Percentiles rank a stretch among this genome's conserved stretches.
phyloP scores from a whole-genome alignment of 306 rosid species.

The Phaseolus lunatus region DNA sequence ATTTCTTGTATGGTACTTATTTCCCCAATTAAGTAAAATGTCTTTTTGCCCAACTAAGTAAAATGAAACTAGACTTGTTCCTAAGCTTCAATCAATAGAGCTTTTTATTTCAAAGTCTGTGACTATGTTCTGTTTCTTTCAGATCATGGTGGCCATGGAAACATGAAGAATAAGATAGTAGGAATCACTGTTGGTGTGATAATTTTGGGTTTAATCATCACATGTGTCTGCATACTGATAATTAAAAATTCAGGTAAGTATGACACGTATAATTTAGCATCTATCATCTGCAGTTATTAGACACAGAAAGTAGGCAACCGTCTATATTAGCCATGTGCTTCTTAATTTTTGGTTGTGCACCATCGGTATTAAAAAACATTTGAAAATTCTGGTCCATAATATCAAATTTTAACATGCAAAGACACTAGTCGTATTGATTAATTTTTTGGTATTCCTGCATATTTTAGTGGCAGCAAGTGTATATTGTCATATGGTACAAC shows the following conservation, averaged over 20 bases:
- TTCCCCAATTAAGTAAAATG: neutral
- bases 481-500: neutral
- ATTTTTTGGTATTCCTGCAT: neutral
- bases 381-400: neutral
- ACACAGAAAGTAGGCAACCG: neutral
- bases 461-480: constrained; percentile 25
- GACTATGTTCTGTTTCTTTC: neutral
- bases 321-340: neutral
- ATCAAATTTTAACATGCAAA: neutral
- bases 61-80: no score
- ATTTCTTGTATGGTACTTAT: neutral
- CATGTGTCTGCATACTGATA: neutral
- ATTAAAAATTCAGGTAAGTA: neutral
- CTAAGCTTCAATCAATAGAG: neutral
- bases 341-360: neutral
- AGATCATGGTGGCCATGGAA: constrained; percentile 12
- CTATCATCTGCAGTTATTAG: neutral
- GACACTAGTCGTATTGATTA: constrained; percentile 2
- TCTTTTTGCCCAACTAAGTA: neutral
- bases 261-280: neutral
- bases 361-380: neutral
- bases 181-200: constrained; percentile 9
- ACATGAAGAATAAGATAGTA: neutral
- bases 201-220: constrained; percentile 5
- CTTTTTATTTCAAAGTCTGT: neutral